These are phyloP conservation scores for Pseudogymnoascus sp. DNA, from an alignment of 2,329 filamentous ascomycete species.

Conservation along the genomic window DNA sequence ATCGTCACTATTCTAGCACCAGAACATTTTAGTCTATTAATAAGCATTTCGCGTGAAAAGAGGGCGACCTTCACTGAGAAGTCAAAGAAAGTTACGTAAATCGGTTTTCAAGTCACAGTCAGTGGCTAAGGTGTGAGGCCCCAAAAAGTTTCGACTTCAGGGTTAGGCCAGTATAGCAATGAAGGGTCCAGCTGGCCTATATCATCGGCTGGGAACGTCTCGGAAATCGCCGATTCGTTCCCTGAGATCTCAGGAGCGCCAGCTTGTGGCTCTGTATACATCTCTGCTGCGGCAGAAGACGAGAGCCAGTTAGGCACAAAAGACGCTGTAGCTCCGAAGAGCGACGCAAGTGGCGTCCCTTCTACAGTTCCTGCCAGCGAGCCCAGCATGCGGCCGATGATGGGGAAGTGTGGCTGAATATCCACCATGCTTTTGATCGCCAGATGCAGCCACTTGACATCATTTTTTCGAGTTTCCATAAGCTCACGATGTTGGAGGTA, in stretches of 20 bases:
- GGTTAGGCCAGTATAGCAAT: background rate
- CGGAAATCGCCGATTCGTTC: background rate
- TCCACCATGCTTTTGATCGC: slow-evolving; percentile 4
- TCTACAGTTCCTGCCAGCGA: background rate
- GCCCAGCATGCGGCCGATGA: slow-evolving; percentile 6
- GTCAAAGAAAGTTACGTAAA: background rate
- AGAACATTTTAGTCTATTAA: background rate
- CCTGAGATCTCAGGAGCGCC: background rate
- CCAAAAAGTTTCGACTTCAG: background rate
- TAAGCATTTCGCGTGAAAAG: background rate
- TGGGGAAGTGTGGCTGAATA: slow-evolving; percentile 7
- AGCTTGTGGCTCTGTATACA: background rate
- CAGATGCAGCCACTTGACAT: background rate
- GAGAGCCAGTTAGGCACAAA: background rate
- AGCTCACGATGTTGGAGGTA: background rate
- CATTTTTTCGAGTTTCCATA: background rate
- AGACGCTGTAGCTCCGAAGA: background rate
- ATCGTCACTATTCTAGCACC: background rate
- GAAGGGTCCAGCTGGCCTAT: background rate
- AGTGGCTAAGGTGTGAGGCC: background rate
- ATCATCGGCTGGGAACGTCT: background rate
- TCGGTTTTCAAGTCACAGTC: background rate
- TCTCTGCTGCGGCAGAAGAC: background rate
- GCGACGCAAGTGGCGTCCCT: background rate
- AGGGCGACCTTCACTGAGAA: background rate